Evolutionary conservation across 352 stramenopile species (phyloP), one percentile per base, ranked within the genome.

Genomic region (Pythium vanterpoolii): DNA sequence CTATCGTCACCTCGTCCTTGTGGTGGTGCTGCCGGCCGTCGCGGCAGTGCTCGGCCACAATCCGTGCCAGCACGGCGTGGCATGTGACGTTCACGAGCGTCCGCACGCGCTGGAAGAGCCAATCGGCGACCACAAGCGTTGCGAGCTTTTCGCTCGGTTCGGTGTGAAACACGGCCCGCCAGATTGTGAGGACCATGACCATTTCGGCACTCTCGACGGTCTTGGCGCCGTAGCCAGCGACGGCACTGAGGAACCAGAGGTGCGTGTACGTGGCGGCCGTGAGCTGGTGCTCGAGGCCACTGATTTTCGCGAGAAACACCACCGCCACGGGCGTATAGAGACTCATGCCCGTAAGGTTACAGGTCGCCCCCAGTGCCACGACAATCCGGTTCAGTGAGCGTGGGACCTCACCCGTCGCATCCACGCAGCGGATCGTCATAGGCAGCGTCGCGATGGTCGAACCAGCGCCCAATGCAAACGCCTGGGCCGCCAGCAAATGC

Each of bases 181-280:
- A 90, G 11, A 90, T 69, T n/a, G 83, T 90, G 46, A 89, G 76
- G 21, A 86, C 68, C 76, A 89, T 88, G 28, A 89, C 80, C 24
- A 93, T 66, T n/a, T 77, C 77, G 44, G 80, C 70, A 56, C 87
- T 69, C 9, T 77, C 77, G n/a, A 89, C 80, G 14, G 77, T 77
- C 36, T 79, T 78, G 5, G 86, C 79, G 24, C 78, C 78, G 21
- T 81, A 80, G 8, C 73, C 86, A 18, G 73, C 71, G 52, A 93
- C 76, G 5, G 79, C 64, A 36, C 73, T 81, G 26, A 88, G 69
- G 40, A 86, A 54, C 23, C 66, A 77, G 26, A 93, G 67, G 49
- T 88, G 55, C 18, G 86, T 51, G 55, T 79, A 88, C 38, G 72
- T 79, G 42, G 72, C 38, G 14, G 74, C 63, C 7, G 78, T 87